Evolutionary conservation across 2,329 filamentous ascomycete species (phyloP), one percentile per base, ranked within the genome.

Genomic region (Sclerotinia spermophila): DNA sequence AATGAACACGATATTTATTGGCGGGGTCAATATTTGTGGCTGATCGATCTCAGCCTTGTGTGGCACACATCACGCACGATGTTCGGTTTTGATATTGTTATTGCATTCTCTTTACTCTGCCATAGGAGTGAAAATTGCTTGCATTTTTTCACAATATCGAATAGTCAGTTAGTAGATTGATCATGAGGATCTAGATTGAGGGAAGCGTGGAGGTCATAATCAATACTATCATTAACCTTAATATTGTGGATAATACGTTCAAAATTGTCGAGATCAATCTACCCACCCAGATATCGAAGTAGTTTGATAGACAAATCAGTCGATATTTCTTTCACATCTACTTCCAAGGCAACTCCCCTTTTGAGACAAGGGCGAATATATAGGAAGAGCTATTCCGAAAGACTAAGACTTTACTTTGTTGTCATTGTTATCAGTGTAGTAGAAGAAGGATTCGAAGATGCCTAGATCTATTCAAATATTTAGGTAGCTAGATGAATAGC

Each of bases 11-110:
- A 27, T 13, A 24, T 10, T 67, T 19, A 30, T 53, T 59, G 13
- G 65, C 38, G 65, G 65, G 53, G 55, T 60, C 21, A 58, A 59
- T 42, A 3, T 64, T 38, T 48, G 61, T 64, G 42, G 61, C 51
- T 66, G 10, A n/a, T 17, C 13, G 24, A 15, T 17, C 19, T 60
- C 53, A 60, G 44, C 67, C 67, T 62, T 35, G 45, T 42, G 53
- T 68, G 53, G 66, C 66, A 13, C 19, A n/a, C 30, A 30, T 5
- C n/a, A n/a, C n/a, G n/a, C n/a, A n/a, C n/a, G n/a, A n/a, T 33
- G 42, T 24, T 35, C 33, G 19, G 27, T 3, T 7, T 62, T 45
- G 17, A 33, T 5, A 45, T 33, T 24, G 1, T 42, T 4, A n/a
- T 11, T n/a, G 24, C 6, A 35, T 58, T 58, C 10, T 58, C 10